Evolutionary conservation across 2,329 filamentous ascomycete genomes (phyloP).

Genomic region (Penicillium freii): DNA sequence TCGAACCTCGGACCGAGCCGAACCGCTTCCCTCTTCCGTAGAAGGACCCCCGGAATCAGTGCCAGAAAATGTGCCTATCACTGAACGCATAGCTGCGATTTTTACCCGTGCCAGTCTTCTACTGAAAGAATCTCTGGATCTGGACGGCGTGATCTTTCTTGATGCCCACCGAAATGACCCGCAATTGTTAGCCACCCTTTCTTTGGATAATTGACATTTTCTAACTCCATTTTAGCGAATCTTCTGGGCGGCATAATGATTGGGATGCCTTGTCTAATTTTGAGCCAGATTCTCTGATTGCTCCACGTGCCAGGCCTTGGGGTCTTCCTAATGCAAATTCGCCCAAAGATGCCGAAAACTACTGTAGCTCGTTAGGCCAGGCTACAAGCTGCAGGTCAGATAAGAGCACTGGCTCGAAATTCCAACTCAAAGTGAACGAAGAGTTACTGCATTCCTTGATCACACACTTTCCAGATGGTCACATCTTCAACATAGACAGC

Average conservation of each 20-base stretch:
- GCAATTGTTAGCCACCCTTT: conserved; percentile 21
- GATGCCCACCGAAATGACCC: conserved; percentile 24
- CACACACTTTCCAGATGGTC: conserved; percentile 25
- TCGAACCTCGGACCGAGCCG: neutral
- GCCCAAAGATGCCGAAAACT: conserved; percentile 3
- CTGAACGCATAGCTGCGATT: conserved; percentile 27
- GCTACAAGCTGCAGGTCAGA: conserved; percentile 10
- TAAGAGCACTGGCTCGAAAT: neutral
- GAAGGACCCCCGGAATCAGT: neutral
- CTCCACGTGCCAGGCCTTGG: neutral
- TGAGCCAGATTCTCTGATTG: neutral
- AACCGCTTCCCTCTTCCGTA: neutral
- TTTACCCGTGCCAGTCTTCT: conserved; percentile 47
- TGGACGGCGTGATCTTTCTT: conserved; percentile 41
- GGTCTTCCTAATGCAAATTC: neutral
- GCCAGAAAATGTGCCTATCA: conserved; percentile 13
- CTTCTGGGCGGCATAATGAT: conserved; percentile 14
- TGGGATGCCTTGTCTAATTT: conserved; percentile 23
- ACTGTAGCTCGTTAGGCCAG: conserved; percentile 22
- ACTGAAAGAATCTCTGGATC: conserved; percentile 44
- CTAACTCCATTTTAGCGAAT: conserved; percentile 12
- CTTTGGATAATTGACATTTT: neutral
- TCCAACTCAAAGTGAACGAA: conserved; percentile 13
- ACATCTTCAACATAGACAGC: conserved; percentile 21
- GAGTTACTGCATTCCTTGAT: conserved; percentile 19